Evolutionary conservation across 768 basidiomycete genomes (phyloP), one percentile per base, ranked within the genome.

Genomic region (Boletus insuetus): DNA sequence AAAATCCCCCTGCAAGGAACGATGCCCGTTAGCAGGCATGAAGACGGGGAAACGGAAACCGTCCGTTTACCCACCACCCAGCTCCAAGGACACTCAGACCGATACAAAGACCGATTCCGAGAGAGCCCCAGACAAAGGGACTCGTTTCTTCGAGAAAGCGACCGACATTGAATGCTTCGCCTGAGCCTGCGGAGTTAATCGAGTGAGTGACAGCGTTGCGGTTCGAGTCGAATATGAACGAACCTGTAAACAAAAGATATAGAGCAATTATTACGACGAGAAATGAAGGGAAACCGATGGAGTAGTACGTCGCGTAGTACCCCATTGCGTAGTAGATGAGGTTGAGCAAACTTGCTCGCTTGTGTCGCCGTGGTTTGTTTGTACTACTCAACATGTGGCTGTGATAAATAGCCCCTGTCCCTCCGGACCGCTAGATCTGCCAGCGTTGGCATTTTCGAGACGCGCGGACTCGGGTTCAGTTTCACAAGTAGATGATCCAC

Each of bases 61-160:
- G 29, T 41, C 17, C 26, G 16, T 41, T 13, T 12, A 73, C 90
- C 58, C 44, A 96, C 97, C 97, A 98, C 74, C 89, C 96, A 46
- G 96, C 97, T 55, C 96, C 97, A 3, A 94, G 75, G 3, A 97
- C 94, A 65, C 92, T 94, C 50, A 98, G 69, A 5, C 97, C 97
- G 49, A 96, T 92, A 64, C 93, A 96, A 40, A 98, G 77, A 17
- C 91, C 94, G 37, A 98, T 88, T 11, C 97, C 97, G 4, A 86
- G 83, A 44, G 92, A 79, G 0, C 87, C 95, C 93, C 93, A 98
- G 37, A 87, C 84, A 73, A 91, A 98, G 0, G 96, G 96, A 68
- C 86, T 94, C 26, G 91, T 85, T 76, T 97, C 91, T 69, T 95
- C 94, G 24, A 98, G 81, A 78, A 94, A 98, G 46, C 85, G 84